Base-by-base conservation (phyloP, 805 yeast species). In the Candida sphagnicola region DNA sequence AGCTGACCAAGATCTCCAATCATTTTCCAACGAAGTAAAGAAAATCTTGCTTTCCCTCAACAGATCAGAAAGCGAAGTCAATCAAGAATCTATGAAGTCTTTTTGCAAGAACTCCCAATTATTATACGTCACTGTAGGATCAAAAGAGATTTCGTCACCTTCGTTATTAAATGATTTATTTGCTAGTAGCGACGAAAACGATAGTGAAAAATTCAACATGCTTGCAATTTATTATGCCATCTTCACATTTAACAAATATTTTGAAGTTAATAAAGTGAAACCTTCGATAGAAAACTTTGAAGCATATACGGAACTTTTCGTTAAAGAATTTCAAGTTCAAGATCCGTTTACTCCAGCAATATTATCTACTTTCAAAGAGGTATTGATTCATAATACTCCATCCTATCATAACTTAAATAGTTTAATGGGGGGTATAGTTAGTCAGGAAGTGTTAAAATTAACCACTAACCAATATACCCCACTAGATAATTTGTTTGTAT, bases 381-480 rank as follows among this genome's bases (percentile, higher is more conserved):
- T 65, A 0, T 56, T 70, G 26, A 51, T 57, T 11, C 70, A 69
- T 31, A 52, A 65, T 8, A 48, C 76, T 11, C 57, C 60, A 28
- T 75, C 72, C 41, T 55, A 80, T 35, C 81, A 78, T 44, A 82
- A 83, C 48, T 70, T 78, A 12, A 63, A 82, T 15, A 71, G 95
- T 4, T 59, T 87, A 3, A 65, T 86, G 47, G 98, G 96, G 2
- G 98, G 96, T 0, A 65, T 90, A 10, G 89, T 78, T 0, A 82
- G 88, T 3, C 96, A 91, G 54, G 99, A 91, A 55, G 79, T 77
- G 4, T 67, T 87, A 37, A 91, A 93, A 61, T 53, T 78, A 31
- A 51, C 85, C 17, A 87, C 95, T 2, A 74, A 75, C 26, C 98
- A 91, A 58, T 89, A 87, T 48, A 70, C 82, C 4, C 95, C 97